phyloP scores from a whole-genome alignment of 1,284 basidiomycete species.

The Puccinia brachypodii region DNA sequence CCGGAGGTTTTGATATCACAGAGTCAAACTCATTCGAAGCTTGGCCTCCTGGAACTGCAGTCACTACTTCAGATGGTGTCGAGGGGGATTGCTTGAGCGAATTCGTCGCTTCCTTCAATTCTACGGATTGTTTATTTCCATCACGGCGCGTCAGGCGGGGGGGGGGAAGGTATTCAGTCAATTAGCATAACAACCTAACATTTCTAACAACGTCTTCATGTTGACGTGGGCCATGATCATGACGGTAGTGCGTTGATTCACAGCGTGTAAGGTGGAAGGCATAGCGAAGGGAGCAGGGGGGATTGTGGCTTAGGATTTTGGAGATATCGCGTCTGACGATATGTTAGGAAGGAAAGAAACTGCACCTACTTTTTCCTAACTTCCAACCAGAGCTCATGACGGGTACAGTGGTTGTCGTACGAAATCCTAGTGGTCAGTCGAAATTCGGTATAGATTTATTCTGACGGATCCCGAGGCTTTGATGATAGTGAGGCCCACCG shows the following conservation, averaged over 20 bases:
- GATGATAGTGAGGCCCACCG: background rate
- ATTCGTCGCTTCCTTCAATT: conserved; percentile 23
- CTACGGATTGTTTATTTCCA: background rate
- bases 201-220: no score
- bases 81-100: background rate
- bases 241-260: no score
- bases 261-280: no score
- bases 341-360: background rate
- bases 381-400: conserved; percentile 33
- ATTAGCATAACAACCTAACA: background rate
- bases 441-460: background rate
- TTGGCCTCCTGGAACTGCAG: background rate
- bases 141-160: background rate
- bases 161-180: background rate
- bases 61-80: background rate
- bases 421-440: background rate
- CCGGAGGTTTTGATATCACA: background rate
- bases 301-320: no score
- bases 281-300: no score
- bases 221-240: no score
- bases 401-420: background rate
- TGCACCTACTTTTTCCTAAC: conserved; percentile 30
- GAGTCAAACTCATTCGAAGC: background rate
- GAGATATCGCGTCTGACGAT: no score
- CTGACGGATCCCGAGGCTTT: background rate